These are phyloP conservation scores for Coemansia sp. DNA, from an alignment of 192 early-diverging fungal genomes.

Conservation along the genomic window DNA sequence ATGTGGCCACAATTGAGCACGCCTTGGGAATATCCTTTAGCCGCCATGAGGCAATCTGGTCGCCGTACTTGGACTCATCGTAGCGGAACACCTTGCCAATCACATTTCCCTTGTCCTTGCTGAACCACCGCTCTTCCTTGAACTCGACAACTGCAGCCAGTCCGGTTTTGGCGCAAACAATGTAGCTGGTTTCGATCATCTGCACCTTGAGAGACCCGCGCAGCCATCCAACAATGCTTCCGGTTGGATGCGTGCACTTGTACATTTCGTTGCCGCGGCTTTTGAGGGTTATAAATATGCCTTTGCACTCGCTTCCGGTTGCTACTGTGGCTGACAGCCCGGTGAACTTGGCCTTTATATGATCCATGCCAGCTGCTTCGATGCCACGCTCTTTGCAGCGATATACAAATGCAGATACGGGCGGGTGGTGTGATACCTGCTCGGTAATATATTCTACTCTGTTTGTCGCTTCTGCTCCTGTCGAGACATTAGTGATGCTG, in stretches of 20 bases:
- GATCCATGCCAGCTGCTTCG: slow-evolving; percentile 65
- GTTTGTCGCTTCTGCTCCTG: slow-evolving; percentile 2
- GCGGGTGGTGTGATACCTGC: slow-evolving; percentile 64
- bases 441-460: slow-evolving; percentile 60
- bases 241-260: slow-evolving; percentile 62
- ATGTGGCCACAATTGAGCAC: slow-evolving; percentile 55
- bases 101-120: slow-evolving; percentile 64
- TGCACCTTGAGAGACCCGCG: slow-evolving; percentile 63
- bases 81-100: slow-evolving; percentile 67
- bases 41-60: slow-evolving; percentile 37
- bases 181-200: slow-evolving; percentile 58
- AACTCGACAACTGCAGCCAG: slow-evolving; percentile 64
- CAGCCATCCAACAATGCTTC: slow-evolving; percentile 67
- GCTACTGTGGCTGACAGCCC: slow-evolving; percentile 70
- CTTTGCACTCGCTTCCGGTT: slow-evolving; percentile 62
- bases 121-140: slow-evolving; percentile 75
- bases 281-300: slow-evolving; percentile 62
- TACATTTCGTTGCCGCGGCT: slow-evolving; percentile 65
- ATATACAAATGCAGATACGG: slow-evolving; percentile 62
- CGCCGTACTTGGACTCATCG: slow-evolving; percentile 44
- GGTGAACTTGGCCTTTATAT: slow-evolving; percentile 70
- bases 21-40: slow-evolving; percentile 60
- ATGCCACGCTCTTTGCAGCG: slow-evolving; percentile 63
- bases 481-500: slow-evolving; percentile 29
- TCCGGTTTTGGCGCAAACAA: slow-evolving; percentile 63